Base-by-base conservation (phyloP, 371 early-diverging fungal species). In the Rhizopus arrhizus region DNA sequence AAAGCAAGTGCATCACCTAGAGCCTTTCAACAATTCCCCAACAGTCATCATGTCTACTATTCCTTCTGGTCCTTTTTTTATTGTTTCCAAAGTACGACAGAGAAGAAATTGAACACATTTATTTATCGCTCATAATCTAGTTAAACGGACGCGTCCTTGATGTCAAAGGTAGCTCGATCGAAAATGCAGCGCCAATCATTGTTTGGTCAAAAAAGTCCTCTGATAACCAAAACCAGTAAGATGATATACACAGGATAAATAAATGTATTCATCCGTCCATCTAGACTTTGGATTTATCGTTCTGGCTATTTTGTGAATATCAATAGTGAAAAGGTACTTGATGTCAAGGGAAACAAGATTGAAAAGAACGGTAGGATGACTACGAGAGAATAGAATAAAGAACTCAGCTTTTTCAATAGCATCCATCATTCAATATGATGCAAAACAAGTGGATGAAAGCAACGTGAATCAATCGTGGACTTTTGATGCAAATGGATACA, bases 401-500 rank as follows among this genome's bases (percentile, higher is more conserved):
- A 22, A 22, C 2, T 22, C 22, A 22, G 2, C 22, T 22, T 22
- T 22, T 16, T 53, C 53, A 48, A 55, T 57, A 58, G 58, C 57
- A 43, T 33, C 38, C 29, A 48, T 70, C 40, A 48, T 66, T 36
- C 70, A 70, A 61, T 59, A 70, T 9, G 66, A 60, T 40, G 10
- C 8, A 40, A 40, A 40, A 5, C 53, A 40, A 22, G 54, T 53
- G 12, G 51, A 95, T 66, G 89, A 91, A 36, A 81, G 81, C 3
- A 88, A 75, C 9, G 1, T 22, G 22, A 88, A 89, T 63, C 98
- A 97, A 4, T 72, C 62, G 13, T 92, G 94, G 70, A 65, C 88
- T 2, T 71, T 94, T 43, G 88, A 88, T 49, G 69, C 80, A 3
- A 94, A 95, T 49, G 94, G 93, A 1, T 99, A 61, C 34, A 64